Base-by-base conservation (phyloP, 345 rosid genomes). In the Syzygium oleosum region DNA sequence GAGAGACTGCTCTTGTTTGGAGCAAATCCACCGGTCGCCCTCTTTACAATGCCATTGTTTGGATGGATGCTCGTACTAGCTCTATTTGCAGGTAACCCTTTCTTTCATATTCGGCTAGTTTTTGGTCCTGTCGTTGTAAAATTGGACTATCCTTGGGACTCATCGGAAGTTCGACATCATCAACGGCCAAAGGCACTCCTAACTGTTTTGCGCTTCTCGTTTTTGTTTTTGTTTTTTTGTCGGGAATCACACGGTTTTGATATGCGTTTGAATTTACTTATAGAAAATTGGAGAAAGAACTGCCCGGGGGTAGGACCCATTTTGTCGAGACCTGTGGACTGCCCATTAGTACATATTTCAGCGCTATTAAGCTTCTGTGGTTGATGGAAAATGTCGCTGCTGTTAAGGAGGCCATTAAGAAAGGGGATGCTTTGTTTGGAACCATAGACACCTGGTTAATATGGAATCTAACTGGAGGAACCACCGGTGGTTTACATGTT, bases 21-120 rank as follows among this genome's bases (percentile, higher is more conserved):
- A 95, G 98, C 94, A 95, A 94, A 92, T 93, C 96, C 25, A 94
- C 95, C 52, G 99, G 98, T 3, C 84, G 51, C 85, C 98, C 99
- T 88, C 98, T 98, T 54, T 87, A 98, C 89, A 93, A 93, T 61
- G 99, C 99, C 23, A 96, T 98, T 86, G 99, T 98, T 55, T 98
- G 99, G 99, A 98, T 98, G 99, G 99, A 98, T 93, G 99, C 90
- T 85, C 99, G 99, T 46, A 96, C 98, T 86, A 93, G 94, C 46
- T 85, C 94, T 29, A 88, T 98, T 86, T 98, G 99, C 97, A 92
- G 97, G 99, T 95, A 87, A 16, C 34, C 84, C 8, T 21, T 12
- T 29, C 85, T 51, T 46, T 51, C 49, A 38, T 84, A 25, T 49
- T 51, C 13, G 15, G 54, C 34, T 83, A 23, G 52, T 49, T 46